Evolutionary conservation across 352 stramenopile genomes (phyloP).

Genomic region (Phytophthora pluvialis): DNA sequence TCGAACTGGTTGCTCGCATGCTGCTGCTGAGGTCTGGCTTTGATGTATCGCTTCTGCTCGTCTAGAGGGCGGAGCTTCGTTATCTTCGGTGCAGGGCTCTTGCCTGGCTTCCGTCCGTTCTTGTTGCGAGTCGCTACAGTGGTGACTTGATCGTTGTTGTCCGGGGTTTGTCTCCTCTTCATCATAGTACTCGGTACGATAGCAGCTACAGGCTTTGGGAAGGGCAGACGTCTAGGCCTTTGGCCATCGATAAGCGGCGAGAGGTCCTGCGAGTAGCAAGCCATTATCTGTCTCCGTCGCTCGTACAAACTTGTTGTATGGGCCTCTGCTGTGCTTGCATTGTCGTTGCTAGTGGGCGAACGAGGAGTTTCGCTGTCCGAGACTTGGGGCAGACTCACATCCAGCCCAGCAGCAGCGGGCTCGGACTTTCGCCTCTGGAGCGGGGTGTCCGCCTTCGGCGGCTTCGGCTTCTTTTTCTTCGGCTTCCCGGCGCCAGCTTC

Average conservation of each 20-base stretch:
- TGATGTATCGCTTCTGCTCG: slow-evolving; percentile 16
- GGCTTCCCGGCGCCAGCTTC: slow-evolving; percentile 16
- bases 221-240: slow-evolving; percentile 53
- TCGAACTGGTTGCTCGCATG: slow-evolving; percentile 39
- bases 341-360: slow-evolving; percentile 8
- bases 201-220: slow-evolving; percentile 27
- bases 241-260: slow-evolving; percentile 58
- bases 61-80: slow-evolving; percentile 38
- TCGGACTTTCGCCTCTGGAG: slow-evolving; percentile 8
- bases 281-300: slow-evolving; percentile 45
- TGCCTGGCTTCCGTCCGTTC: slow-evolving; percentile 20
- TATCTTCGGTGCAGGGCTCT: slow-evolving; percentile 14
- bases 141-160: slow-evolving; percentile 14
- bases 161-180: slow-evolving; percentile 19
- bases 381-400: slow-evolving; percentile 20
- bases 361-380: neutral
- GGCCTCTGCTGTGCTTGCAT: slow-evolving; percentile 14
- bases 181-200: neutral
- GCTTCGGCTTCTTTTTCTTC: slow-evolving; percentile 32
- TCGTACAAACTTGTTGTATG: slow-evolving; percentile 38
- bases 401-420: neutral
- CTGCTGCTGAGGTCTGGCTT: slow-evolving; percentile 14
- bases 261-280: slow-evolving; percentile 71
- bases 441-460: slow-evolving; percentile 13
- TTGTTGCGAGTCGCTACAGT: slow-evolving; percentile 21